Percentiles rank a stretch among this genome's conserved stretches.
phyloP scores from a whole-genome alignment of 108 stramenopile species.

The Cyclotella baltica region DNA sequence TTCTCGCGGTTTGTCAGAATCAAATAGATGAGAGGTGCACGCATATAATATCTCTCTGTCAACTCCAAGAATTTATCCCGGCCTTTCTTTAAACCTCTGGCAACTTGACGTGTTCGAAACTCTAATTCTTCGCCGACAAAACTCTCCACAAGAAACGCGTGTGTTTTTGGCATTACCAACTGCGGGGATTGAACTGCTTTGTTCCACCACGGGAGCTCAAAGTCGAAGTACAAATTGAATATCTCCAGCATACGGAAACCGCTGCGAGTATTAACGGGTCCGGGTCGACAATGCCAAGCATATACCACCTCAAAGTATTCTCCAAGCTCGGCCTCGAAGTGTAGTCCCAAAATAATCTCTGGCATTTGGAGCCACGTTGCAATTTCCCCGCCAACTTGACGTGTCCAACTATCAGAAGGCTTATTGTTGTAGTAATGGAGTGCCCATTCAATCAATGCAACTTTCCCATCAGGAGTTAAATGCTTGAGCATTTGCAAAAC shows the following conservation, averaged over 20 bases:
- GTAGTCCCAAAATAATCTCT: slow-evolving; percentile 13
- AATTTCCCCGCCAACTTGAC: neutral
- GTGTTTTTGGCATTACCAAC: neutral
- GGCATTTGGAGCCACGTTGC: slow-evolving; percentile 31
- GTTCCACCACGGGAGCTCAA: neutral
- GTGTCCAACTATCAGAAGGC: neutral
- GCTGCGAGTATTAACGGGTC: neutral
- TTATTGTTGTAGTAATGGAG: neutral
- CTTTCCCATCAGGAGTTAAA: neutral
- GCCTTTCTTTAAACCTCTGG: neutral
- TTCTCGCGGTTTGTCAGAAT: neutral
- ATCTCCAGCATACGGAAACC: neutral
- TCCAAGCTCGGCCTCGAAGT: slow-evolving; percentile 19
- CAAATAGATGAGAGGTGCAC: neutral
- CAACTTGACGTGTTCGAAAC: neutral
- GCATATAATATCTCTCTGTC: neutral
- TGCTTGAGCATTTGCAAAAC: neutral
- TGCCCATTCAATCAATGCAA: slow-evolving; percentile 16
- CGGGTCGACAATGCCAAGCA: neutral
- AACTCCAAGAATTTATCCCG: neutral
- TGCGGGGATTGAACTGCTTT: neutral
- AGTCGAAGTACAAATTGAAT: neutral
- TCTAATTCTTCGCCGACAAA: neutral
- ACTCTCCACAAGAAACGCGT: neutral
- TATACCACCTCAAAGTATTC: slow-evolving; percentile 1